Base-by-base conservation (phyloP, 176 grass and related monocot genomes). In the Hordeum marinum region DNA sequence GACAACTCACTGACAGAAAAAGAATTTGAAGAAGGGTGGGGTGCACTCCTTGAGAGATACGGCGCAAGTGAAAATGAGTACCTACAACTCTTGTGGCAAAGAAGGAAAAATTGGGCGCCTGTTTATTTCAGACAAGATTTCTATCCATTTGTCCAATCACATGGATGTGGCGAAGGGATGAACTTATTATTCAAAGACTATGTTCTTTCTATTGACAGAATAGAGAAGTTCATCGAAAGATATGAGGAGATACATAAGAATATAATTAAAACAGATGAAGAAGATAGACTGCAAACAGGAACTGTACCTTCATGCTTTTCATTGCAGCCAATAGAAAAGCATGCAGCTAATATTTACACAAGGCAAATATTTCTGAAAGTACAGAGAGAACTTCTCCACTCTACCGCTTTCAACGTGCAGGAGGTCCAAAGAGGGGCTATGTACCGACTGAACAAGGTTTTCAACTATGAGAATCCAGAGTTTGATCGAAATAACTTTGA, bases 191-290 rank as follows among this genome's bases (percentile, higher is more conserved):
- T 89, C 8, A 89, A 76, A 31, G 67, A 69, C 20, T 80, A 39
- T 8, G 9, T 81, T 24, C 76, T 17, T 82, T n/a, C n/a, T 21
- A 75, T 54, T 24, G 75, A 75, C 34, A 77, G 57, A 25, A 84
- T 84, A 62, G 65, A 77, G 31, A 78, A 57, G 34, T 88, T 88
- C 68, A 35, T 88, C 1, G n/a, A 31, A 7, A 48, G 62, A 60
- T 77, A 72, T 7, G 72, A 72, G 36, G 74, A 63, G 41, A 88
- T 88, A 67, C 34, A 78, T 68, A 73, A 88, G n/a, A 59, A 76
- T 18, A 82, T 24, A 50, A 24, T 40, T 42, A 45, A 72, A 24
- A 40, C 18, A 1, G 81, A 84, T 9, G 72, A 84, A 4, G 80
- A 82, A 27, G 59, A 84, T 69, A 67, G 39, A 35, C 76, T 12